Evolutionary conservation across 805 yeast species (phyloP).

Genomic region (Metschnikowia amazonensis): DNA sequence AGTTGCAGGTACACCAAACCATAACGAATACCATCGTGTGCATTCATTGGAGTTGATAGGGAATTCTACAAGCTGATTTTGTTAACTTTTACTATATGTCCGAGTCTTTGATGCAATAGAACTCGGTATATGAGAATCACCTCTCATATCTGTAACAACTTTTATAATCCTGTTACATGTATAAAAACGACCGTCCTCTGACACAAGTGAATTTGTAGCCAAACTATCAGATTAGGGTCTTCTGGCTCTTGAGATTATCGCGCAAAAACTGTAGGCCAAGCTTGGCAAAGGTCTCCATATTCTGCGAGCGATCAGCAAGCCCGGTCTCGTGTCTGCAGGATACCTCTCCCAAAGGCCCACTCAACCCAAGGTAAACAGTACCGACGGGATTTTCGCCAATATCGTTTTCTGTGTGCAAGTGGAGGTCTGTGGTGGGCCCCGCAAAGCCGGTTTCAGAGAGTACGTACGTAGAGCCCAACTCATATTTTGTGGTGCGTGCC

Average conservation of each 20-base stretch:
- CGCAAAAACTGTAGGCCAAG: slow-evolving; percentile 60
- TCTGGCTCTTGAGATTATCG: slow-evolving; percentile 31
- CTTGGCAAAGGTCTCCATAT: slow-evolving; percentile 75
- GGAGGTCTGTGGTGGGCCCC: slow-evolving; percentile 58
- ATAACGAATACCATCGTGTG: no score
- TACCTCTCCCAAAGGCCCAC: slow-evolving; percentile 58
- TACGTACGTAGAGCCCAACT: slow-evolving; percentile 78
- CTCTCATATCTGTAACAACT: no score
- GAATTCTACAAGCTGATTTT: no score
- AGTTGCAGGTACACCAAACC: not conserved
- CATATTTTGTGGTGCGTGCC: slow-evolving; percentile 76
- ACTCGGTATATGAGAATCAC: no score
- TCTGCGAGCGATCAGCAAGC: slow-evolving; percentile 49
- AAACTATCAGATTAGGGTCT: no score
- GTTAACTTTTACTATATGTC: no score
- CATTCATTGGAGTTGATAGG: no score
- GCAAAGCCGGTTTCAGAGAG: slow-evolving; percentile 87
- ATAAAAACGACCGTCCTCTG: no score
- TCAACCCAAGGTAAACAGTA: slow-evolving; percentile 65
- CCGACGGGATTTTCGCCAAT: slow-evolving; percentile 46
- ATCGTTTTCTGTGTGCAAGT: slow-evolving; percentile 25
- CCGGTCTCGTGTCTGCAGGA: slow-evolving; percentile 48
- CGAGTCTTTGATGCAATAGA: no score
- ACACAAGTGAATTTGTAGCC: no score
- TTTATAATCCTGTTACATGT: no score